These are phyloP conservation scores for Botryotinia narcissicola DNA, from an alignment of 2,329 filamentous ascomycete genomes.

Conservation along the genomic window DNA sequence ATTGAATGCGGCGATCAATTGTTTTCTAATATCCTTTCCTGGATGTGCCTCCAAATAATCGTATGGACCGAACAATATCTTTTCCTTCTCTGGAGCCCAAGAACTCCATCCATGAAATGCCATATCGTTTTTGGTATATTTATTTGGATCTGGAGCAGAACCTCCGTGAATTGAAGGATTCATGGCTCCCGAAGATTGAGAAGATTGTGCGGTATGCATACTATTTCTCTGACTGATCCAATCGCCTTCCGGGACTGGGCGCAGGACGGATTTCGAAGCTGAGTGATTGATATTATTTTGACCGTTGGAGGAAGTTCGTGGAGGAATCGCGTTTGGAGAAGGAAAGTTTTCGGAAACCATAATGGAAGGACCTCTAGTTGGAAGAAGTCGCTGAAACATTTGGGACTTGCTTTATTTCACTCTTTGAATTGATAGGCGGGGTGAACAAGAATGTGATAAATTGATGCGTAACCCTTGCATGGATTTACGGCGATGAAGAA, in stretches of 20 bases:
- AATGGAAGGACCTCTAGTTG: conserved; percentile 21
- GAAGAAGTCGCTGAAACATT: conserved; percentile 17
- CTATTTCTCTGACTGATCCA: conserved; percentile 52
- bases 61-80: conserved; percentile 73
- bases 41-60: conserved; percentile 77
- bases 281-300: conserved; percentile 39
- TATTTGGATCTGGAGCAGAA: conserved; percentile 30
- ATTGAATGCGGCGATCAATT: conserved; percentile 80
- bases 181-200: conserved; percentile 26
- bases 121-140: conserved; percentile 35
- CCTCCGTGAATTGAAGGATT: conserved; percentile 31
- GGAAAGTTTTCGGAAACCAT: conserved; percentile 31
- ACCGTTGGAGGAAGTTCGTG: conserved; percentile 67
- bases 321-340: conserved; percentile 69
- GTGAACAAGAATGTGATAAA: background rate
- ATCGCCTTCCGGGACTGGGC: conserved; percentile 58
- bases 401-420: background rate
- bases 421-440: background rate
- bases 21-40: conserved; percentile 80
- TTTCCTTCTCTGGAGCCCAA: conserved; percentile 75
- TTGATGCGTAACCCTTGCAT: conserved; percentile 8
- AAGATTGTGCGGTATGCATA: conserved; percentile 23
- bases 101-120: conserved; percentile 36
- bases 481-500: background rate
- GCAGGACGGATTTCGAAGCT: conserved; percentile 43